phyloP scores from a whole-genome alignment of 2,329 filamentous ascomycete species.

The Chaetomiaceae sp. region DNA sequence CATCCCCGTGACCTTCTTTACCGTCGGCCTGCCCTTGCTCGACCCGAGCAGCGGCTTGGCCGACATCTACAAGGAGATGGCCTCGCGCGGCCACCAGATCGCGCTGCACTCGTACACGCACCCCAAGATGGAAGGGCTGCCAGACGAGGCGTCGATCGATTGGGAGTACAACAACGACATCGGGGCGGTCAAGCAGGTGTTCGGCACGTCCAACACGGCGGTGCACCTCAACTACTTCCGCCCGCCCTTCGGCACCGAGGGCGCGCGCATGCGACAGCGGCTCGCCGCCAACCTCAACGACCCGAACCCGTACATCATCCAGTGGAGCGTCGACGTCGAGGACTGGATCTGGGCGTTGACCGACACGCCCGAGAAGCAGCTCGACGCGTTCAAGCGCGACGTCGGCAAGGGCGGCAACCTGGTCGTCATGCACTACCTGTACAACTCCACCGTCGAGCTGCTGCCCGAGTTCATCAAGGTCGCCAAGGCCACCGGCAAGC shows the following conservation, averaged over 20 bases:
- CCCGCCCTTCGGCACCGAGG: conserved; percentile 62
- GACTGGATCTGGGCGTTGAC: conserved; percentile 63
- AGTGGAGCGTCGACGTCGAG: conserved; percentile 65
- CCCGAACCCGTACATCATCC: conserved; percentile 52
- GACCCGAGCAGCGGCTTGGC: conserved; percentile 56
- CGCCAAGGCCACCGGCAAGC: conserved; percentile 57
- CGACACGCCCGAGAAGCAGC: conserved; percentile 58
- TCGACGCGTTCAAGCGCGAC: conserved; percentile 59
- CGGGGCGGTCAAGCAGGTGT: conserved; percentile 37
- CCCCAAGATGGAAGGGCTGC: conserved; percentile 57
- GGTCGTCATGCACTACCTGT: conserved; percentile 65
- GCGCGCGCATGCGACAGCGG: conserved; percentile 58
- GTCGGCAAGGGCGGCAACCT: conserved; percentile 56
- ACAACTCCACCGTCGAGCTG: conserved; percentile 57
- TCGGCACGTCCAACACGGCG: conserved; percentile 24
- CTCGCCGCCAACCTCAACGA: conserved; percentile 47
- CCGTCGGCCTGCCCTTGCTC: conserved; percentile 56
- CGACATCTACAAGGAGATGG: conserved; percentile 58
- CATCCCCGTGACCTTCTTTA: conserved; percentile 66
- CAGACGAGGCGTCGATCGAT: conserved; percentile 47
- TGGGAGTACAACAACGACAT: conserved; percentile 57
- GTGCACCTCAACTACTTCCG: conserved; percentile 51
- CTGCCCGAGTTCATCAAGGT: conserved; percentile 58
- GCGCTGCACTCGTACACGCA: conserved; percentile 64
- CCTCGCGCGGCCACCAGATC: conserved; percentile 57